phyloP scores from a whole-genome alignment of 1,284 basidiomycete species.

The Fomitopsis betulina region DNA sequence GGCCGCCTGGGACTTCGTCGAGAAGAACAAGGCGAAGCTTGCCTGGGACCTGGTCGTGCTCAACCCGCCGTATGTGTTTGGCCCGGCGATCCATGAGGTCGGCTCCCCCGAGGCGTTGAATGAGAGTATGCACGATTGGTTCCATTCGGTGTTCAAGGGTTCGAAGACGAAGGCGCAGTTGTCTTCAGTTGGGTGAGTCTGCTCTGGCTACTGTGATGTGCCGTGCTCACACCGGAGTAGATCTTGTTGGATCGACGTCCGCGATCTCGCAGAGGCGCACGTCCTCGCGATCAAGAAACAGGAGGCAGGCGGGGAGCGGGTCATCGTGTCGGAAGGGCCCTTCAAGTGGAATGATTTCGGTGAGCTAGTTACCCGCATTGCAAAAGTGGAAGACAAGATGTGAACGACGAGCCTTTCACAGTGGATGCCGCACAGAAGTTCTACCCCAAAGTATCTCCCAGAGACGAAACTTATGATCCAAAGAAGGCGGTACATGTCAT shows the following conservation, averaged over 20 bases:
- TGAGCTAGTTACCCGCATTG: slow-evolving; percentile 3
- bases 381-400: neutral
- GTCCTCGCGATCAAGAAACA: slow-evolving; percentile 36
- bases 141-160: slow-evolving; percentile 8
- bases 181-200: neutral
- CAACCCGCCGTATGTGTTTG: slow-evolving; percentile 50
- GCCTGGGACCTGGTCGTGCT: slow-evolving; percentile 48
- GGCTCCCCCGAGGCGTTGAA: slow-evolving; percentile 13
- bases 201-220: neutral
- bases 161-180: neutral
- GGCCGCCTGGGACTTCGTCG: slow-evolving; percentile 45
- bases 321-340: slow-evolving; percentile 28
- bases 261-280: slow-evolving; percentile 43
- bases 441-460: slow-evolving; percentile 18
- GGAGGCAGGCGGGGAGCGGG: slow-evolving; percentile 36
- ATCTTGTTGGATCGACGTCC: slow-evolving; percentile 30
- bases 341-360: slow-evolving; percentile 30
- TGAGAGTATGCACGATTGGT: slow-evolving; percentile 9
- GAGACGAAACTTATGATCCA: slow-evolving; percentile 19
- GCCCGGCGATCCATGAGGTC: slow-evolving; percentile 29
- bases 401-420: neutral
- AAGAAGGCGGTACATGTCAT: slow-evolving; percentile 26
- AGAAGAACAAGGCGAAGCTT: slow-evolving; percentile 44
- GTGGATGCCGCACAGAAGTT: slow-evolving; percentile 10
- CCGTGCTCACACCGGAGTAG: neutral